Percentiles rank a stretch among this genome's conserved stretches.
Evolutionary conservation across 1,139 yeast species (phyloP).

Genomic region (Suhomyces bokatorum): DNA sequence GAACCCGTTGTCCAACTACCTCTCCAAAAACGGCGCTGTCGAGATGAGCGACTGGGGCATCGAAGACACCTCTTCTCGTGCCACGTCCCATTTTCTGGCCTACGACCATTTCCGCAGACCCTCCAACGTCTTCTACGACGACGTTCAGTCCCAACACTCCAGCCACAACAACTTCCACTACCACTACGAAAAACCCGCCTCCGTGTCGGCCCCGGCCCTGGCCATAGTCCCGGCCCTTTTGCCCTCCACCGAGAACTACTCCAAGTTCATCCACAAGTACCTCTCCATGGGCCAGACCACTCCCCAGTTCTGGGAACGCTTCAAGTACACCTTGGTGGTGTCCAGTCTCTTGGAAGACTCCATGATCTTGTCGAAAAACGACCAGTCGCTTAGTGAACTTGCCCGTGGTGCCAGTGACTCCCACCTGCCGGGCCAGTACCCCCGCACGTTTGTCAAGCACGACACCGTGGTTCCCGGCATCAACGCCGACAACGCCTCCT

Average conservation of each 20-base stretch:
- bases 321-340: constrained; percentile 42
- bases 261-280: constrained; percentile 32
- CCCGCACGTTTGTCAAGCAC: background rate
- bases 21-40: constrained; percentile 16
- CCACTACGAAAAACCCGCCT: constrained; percentile 13
- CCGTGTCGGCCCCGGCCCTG: constrained; percentile 8
- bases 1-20: constrained; percentile 29
- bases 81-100: constrained; percentile 3
- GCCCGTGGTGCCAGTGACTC: background rate
- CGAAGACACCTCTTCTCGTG: constrained; percentile 25
- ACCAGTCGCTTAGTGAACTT: constrained; percentile 28
- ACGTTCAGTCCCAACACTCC: constrained; percentile 3
- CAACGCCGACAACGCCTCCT: constrained; percentile 18
- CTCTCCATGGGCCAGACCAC: constrained; percentile 20
- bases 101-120: constrained; percentile 16
- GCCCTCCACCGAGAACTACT: constrained; percentile 24
- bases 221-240: too few relatives aligned
- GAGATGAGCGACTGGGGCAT: constrained; percentile 47
- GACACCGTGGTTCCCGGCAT: constrained; percentile 13
- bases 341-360: constrained; percentile 46
- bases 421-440: background rate
- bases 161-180: constrained; percentile 15
- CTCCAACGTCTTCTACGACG: constrained; percentile 14
- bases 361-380: constrained; percentile 46
- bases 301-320: constrained; percentile 41